Evolutionary conservation across 805 yeast genomes (phyloP), one percentile per base, ranked within the genome.

Genomic region (Wickerhamiella shivajii): DNA sequence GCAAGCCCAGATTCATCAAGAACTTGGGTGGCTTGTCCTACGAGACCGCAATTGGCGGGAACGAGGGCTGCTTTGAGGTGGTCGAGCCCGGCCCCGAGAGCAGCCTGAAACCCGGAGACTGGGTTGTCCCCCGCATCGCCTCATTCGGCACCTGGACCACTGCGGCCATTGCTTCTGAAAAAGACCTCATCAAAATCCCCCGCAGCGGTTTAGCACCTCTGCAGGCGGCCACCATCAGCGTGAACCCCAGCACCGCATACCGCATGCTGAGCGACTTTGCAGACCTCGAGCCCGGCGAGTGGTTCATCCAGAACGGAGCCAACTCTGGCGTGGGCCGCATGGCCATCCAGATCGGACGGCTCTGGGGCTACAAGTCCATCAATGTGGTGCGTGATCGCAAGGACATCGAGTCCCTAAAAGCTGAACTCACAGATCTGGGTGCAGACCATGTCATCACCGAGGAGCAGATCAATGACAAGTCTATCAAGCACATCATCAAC

Each of bases 291-390:
- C 67, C 71, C 2, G 81, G 81, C 13, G 64, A 85, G 53, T 90
- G 94, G 93, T 70, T 90, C 42, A 74, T 90, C 41, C 97, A 90
- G 59, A 90, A 87, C 49, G 98, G 95, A 20, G 97, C 94, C 22
- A 90, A 83, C 44, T 81, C 94, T 6, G 93, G 90, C 18, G 99
- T 90, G 8, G 94, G 95, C 5, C 73, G 83, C 45, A 74, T 78
- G 45, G 97, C 93, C 6, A 67, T 83, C 31, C 99, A 90, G 56
- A 69, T 90, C 34, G 94, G 80, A 19, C 70, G 71, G 43, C 61
- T 73, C 18, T 64, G 77, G 53, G 94, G 93, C 1, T 56, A 75
- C 51, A 81, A 83, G 47, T 81, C 93, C 8, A 67, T 90, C 44
- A 75, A 80, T 40, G 90, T 90, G 28, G 77, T 90, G 32, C 73